These are phyloP conservation scores for Dothideomycetes sp. DNA, from an alignment of 2,329 filamentous ascomycete genomes.

Conservation along the genomic window DNA sequence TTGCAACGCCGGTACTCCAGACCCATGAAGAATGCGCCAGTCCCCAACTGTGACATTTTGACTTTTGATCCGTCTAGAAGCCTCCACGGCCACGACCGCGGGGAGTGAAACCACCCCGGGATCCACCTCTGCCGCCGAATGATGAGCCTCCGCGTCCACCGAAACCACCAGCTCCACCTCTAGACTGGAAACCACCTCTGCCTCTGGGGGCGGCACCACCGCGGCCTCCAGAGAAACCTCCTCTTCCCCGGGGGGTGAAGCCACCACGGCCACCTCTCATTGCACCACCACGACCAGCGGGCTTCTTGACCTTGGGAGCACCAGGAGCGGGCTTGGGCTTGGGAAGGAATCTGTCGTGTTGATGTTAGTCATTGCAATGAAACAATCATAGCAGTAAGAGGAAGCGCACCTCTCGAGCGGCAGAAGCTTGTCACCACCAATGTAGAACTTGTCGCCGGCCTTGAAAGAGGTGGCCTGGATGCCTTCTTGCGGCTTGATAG, in stretches of 20 bases:
- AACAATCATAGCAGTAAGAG: no score
- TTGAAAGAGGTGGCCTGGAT: slow-evolving; percentile 95
- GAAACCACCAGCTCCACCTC: slow-evolving; percentile 33
- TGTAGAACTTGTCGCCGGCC: slow-evolving; percentile 93
- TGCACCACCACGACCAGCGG: slow-evolving; percentile 32
- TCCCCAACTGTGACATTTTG: neutral
- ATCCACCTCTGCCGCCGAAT: slow-evolving; percentile 6
- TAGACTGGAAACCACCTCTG: slow-evolving; percentile 39
- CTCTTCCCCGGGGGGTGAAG: slow-evolving; percentile 32
- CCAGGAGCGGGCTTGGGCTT: slow-evolving; percentile 68
- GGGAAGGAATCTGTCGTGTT: slow-evolving; percentile 63
- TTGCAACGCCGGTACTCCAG: neutral
- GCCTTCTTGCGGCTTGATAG: slow-evolving; percentile 91
- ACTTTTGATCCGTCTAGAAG: neutral
- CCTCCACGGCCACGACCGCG: slow-evolving; percentile 4
- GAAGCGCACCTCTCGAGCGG: slow-evolving; percentile 66
- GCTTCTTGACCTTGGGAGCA: slow-evolving; percentile 58
- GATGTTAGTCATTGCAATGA: slow-evolving; percentile 13
- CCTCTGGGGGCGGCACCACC: slow-evolving; percentile 23
- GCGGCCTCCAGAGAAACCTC: slow-evolving; percentile 36
- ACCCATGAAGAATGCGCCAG: neutral
- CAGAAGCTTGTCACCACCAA: slow-evolving; percentile 85
- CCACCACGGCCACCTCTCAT: slow-evolving; percentile 44
- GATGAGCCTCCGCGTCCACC: slow-evolving; percentile 43
- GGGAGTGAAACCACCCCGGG: slow-evolving; percentile 2